Evolutionary conservation across 306 rosid species (phyloP).

Genomic region (Dryas octopetala): DNA sequence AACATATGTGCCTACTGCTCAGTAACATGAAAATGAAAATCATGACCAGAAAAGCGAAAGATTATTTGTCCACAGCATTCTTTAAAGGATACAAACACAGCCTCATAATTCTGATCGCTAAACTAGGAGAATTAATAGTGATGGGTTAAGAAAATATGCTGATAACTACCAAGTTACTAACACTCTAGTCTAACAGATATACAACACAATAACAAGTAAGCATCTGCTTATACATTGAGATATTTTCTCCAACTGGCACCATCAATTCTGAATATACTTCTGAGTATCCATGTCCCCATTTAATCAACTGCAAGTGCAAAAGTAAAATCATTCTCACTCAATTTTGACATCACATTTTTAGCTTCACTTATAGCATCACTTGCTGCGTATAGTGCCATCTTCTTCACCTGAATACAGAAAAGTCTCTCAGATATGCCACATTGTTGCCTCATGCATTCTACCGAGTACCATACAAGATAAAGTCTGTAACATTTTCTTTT

Average conservation of each 20-base stretch:
- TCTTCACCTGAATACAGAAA: slow-evolving; percentile 47
- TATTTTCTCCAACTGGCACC: slow-evolving; percentile 2
- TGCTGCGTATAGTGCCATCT: slow-evolving; percentile 62
- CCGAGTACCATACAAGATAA: neutral
- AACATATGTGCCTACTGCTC: neutral
- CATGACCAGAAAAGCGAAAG: neutral
- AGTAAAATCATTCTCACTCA: slow-evolving; percentile 16
- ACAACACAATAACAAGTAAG: neutral
- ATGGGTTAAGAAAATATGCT: neutral
- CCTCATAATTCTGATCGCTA: neutral
- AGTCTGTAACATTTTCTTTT: neutral
- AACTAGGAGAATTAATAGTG: neutral
- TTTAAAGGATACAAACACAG: neutral
- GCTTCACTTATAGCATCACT: slow-evolving; percentile 47
- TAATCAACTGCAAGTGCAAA: slow-evolving; percentile 25
- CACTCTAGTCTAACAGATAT: neutral
- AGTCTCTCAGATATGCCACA: slow-evolving; percentile 7
- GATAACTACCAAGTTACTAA: neutral
- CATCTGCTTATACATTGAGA: slow-evolving; percentile 1
- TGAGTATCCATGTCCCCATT: slow-evolving; percentile 15
- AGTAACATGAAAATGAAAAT: neutral
- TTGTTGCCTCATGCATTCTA: neutral
- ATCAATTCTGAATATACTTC: neutral
- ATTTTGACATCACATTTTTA: slow-evolving; percentile 31
- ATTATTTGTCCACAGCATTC: neutral